Base-by-base conservation (phyloP, 805 yeast genomes). In the Blastobotrys terrestris region DNA sequence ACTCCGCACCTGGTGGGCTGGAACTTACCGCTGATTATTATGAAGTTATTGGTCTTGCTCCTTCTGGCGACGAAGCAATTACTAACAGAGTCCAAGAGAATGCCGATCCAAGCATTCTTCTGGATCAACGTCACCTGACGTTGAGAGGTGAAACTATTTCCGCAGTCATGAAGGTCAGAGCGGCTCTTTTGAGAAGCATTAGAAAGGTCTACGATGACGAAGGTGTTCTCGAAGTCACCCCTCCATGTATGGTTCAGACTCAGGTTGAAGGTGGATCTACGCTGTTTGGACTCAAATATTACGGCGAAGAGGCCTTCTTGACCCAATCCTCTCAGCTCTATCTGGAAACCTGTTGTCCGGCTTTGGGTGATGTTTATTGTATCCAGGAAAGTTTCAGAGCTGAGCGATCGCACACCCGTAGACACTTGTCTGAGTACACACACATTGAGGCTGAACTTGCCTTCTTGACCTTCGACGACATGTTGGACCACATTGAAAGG, bases 261-360 rank as follows among this genome's bases (percentile, higher is more conserved):
- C 98, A 94, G 77, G 99, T 94, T 55, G 99, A 94, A 75, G 99
- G 99, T 69, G 99, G 99, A 51, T 87, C 97, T 41, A 94, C 99
- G 15, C 77, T 94, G 67, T 94, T 94, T 78, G 83, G 84, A 65
- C 76, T 94, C 75, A 86, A 87, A 70, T 94, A 95, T 77, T 94
- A 94, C 69, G 98, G 97, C 52, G 95, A 94, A 75, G 94, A 91
- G 69, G 98, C 99, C 8, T 94, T 76, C 72, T 77, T 94, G 66
- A 95, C 99, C 16, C 99, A 94, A 75, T 87, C 96, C 6, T 92
- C 98, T 15, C 99, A 94, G 76, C 80, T 94, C 64, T 94, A 94
- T 72, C 77, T 94, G 70, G 99, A 94, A 76, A 92, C 99, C 13
- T 86, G 95, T 73, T 79, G 94, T 63, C 96, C 99, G 35, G 85